Conservation (phyloP, 495 filamentous ascomycete genomes). For the Trypethelium eluteriae region DNA sequence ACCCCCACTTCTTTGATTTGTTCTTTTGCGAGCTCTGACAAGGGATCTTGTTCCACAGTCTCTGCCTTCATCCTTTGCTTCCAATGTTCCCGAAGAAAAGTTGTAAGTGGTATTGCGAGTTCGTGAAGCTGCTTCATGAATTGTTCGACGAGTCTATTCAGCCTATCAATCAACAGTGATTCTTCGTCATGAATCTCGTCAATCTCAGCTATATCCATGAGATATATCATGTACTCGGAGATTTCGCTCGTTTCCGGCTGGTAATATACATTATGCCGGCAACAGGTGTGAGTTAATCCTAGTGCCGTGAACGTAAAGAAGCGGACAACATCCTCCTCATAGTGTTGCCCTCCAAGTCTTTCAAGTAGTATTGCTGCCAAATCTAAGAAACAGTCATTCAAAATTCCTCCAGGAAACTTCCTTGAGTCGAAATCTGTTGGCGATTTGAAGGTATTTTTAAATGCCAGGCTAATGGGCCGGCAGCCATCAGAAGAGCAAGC, state of each 20-base stretch:
- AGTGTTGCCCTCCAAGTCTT: not conserved
- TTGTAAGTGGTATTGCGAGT: not conserved
- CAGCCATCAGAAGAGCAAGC: conserved; percentile 1
- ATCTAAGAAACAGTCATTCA: not conserved
- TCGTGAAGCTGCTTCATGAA: conserved; percentile 4
- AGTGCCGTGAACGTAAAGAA: not conserved
- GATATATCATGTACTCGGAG: not conserved
- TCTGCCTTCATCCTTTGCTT: not conserved
- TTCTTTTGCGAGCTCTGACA: not conserved
- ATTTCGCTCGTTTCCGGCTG: no score
- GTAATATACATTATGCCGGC: no score
- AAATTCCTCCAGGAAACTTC: not conserved
- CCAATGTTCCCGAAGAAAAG: not conserved
- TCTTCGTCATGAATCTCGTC: conserved; percentile 4
- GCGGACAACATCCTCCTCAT: not conserved
- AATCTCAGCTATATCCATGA: not conserved
- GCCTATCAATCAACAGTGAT: not conserved
- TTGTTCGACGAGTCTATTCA: not conserved
- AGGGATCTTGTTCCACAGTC: not conserved
- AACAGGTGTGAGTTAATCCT: not conserved
- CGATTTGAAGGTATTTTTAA: not conserved
- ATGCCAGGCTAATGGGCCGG: not conserved
- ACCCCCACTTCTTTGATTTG: not conserved
- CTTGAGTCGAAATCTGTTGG: not conserved
- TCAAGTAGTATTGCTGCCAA: not conserved